Conservation (phyloP, 148 eudicot species). For the Hydrangea macrophylla region DNA sequence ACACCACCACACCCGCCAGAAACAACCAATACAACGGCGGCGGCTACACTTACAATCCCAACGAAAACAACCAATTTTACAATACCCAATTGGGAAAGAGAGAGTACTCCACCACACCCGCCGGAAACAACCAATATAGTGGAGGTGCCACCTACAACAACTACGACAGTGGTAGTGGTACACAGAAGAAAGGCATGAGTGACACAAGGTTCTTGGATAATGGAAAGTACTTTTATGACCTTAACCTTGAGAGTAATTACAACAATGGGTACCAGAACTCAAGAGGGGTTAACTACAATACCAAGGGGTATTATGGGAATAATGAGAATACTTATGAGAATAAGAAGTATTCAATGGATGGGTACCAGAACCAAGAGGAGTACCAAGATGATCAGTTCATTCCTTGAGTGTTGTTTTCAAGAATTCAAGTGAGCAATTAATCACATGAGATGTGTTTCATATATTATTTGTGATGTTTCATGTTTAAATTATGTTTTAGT, state of each 20-base stretch:
- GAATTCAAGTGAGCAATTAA: neutral
- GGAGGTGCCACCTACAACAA: conserved; percentile 12
- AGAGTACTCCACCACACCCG: neutral
- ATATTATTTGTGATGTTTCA: neutral
- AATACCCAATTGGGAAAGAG: neutral
- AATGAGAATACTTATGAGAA: conserved; percentile 28
- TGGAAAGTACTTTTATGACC: conserved; percentile 63
- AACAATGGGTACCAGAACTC: conserved; percentile 23
- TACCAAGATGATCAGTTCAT: conserved; percentile 26
- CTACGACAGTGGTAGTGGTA: conserved; percentile 22
- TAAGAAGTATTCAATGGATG: conserved; percentile 32
- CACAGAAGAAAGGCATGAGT: conserved; percentile 71
- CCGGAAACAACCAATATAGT: conserved; percentile 4
- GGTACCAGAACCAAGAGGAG: conserved; percentile 44
- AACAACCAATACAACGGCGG: conserved; percentile 15
- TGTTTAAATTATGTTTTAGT: conserved; percentile 5
- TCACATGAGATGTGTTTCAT: neutral
- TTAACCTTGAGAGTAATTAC: conserved; percentile 29
- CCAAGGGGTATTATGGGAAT: conserved; percentile 34
- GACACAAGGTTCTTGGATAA: conserved; percentile 76
- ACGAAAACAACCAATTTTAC: conserved; percentile 2
- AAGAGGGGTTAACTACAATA: conserved; percentile 17
- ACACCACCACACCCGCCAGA: conserved; percentile 12
- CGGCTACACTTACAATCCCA: neutral
- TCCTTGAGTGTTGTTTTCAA: conserved; percentile 27